phyloP scores from a whole-genome alignment of 139 green algal genomes.

The Chlamydomonas applanata region DNA sequence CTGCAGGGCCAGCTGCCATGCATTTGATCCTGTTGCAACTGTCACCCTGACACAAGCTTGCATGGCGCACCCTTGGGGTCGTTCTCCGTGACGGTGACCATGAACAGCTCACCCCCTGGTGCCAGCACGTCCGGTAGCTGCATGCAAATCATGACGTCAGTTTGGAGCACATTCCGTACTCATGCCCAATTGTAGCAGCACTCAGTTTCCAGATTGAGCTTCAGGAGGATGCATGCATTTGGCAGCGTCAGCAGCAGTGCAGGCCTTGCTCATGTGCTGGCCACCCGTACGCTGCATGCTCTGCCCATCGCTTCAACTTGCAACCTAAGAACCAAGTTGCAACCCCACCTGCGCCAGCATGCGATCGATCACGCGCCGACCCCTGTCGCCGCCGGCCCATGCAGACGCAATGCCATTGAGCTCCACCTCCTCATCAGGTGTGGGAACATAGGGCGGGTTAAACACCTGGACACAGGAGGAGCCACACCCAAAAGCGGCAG shows the following conservation, averaged over 20 bases:
- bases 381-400: constrained; percentile 84
- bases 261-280: no score
- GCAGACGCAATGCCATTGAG: constrained; percentile 63
- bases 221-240: no score
- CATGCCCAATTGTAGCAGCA: no score
- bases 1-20: no score
- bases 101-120: constrained; percentile 50
- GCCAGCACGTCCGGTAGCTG: constrained; percentile 62
- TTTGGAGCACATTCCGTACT: no score
- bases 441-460: constrained; percentile 97
- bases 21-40: no score
- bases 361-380: constrained; percentile 80
- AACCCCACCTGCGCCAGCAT: constrained; percentile 63
- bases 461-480: constrained; percentile 68
- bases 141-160: neutral
- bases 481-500: neutral
- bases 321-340: no score
- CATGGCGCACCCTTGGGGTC: constrained; percentile 40
- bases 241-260: no score
- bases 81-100: constrained; percentile 82
- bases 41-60: no score
- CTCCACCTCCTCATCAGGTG: constrained; percentile 84
- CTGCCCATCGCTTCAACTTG: no score
- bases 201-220: no score
- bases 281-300: no score